Evolutionary conservation across 305 asterid species (phyloP), one percentile per base, ranked within the genome.

Genomic region (Fraxinus albicans): DNA sequence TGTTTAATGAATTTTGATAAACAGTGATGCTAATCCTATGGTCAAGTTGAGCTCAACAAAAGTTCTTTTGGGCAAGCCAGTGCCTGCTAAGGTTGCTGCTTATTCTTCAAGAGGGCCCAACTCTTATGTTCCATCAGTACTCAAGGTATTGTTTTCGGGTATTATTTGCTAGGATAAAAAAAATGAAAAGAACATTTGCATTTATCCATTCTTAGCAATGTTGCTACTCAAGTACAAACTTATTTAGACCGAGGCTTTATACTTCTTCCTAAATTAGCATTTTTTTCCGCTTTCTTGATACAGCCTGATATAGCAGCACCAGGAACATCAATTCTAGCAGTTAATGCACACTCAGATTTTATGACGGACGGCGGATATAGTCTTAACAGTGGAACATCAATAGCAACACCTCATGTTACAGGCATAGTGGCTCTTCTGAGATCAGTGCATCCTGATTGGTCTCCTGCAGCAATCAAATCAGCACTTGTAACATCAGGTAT

Each of bases 291-390:
- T 0, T 25, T 25, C 73, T 8, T 80, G 53, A 21, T n/a, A 35
- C 79, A 72, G 83, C 83, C 83, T 33, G 83, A 81, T 73, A 53
- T 81, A 50, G 79, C 83, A 72, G 83, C 83, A 73, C 83, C 83
- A 4, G 83, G 83, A 21, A 38, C 44, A 38, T 38, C 44, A 38
- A 38, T 38, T 38, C 44, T 38, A 38, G 44, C 44, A 38, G 44
- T 38, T 65, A 8, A 12, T 33, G 74, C 76, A 17, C 25, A 33
- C 33, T 69, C 79, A 15, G 19, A 29, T 27, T 17, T 0, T 8
- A 3, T 8, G 4, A 15, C 53, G 21, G 74, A 74, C 25, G 55
- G 74, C 6, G 79, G 70, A 4, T 81, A 44, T 55, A 77, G 36
- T 53, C 58, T 72, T 55, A 12, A 8, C 17, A 29, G 55, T 8